Evolutionary conservation across 208 protist species (phyloP), one percentile per base, ranked within the genome.

Genomic region (Leishmania lainsoni): DNA sequence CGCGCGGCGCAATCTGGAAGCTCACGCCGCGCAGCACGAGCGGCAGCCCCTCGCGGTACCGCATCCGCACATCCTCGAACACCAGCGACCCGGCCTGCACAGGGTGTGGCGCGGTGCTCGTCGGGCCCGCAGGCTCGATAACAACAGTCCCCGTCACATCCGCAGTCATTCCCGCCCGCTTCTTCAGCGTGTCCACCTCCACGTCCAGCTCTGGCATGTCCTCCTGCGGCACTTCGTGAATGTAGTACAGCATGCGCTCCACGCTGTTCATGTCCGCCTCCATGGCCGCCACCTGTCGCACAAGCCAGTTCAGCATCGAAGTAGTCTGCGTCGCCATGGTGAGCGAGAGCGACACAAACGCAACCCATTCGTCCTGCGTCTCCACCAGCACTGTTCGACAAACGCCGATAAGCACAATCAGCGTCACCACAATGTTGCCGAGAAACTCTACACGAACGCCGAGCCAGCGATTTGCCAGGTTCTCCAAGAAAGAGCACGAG

Each of bases 261-360:
- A 96, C 91, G 79, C 83, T 88, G 84, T 96, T 98, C 94, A 98
- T 97, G 63, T 93, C 75, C 52, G 92, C 90, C 83, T 98, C 94
- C 66, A 95, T 69, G 0, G 76, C 71, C 1, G 90, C 89, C 10
- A 84, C 81, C 35, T 91, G 81, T 14, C 88, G 85, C 72, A 97
- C 88, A 10, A 95, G 70, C 80, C 81, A 93, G 48, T 87, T 93
- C 22, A 97, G 83, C 35, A 69, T 76, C 51, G 84, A 58, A 6
- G 88, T 98, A 35, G 96, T 86, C 6, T 83, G 87, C 32, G 94
- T 78, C 5, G 89, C 80, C 76, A 92, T 88, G 1, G 92, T 94
- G 10, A 97, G 81, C 42, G 87, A 86, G 26, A 97, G 84, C 16
- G 92, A 91, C 35, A 91, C 59, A n/a, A 65, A 26, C 59, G 59